Base-by-base conservation (phyloP, 768 basidiomycete species). In the Lentinula aciculospora region DNA sequence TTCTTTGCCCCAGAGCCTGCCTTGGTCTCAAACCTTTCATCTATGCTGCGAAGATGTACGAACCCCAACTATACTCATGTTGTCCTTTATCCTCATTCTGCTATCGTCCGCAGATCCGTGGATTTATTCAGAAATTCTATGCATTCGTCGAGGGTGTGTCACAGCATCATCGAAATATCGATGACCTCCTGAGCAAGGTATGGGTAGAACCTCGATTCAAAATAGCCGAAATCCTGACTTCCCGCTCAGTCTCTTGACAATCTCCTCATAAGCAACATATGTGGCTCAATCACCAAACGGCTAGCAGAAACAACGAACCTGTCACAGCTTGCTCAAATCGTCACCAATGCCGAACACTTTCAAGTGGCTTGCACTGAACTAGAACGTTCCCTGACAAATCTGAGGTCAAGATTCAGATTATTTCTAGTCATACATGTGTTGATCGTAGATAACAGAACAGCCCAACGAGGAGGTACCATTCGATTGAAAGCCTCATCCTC, bases 11-110 rank as follows among this genome's bases (percentile, higher is more conserved):
- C 75, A 87, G 57, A 76, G 78, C 27, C 76, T 99, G 39, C 94
- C 97, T 1, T 99, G 96, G 91, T 98, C 96, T 0, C 88, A 91
- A 68, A 89, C 91, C 1, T 98, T 98, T 71, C 91, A 94, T 64
- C 76, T 90, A n/a, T 96, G 92, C 65, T 98, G 96, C 68, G 89
- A 92, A 76, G 85, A 91, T 66, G 92, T 92, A 68, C 28, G 77
- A 58, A 53, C 19, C 4, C 10, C 23, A 7, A 25, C 4, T 13
- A n/a, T 13, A 25, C 25, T 7, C 19, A 36, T 17, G 4, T 3
- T 21, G n/a, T 32, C 6, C 23, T 23, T 4, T 8, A 3, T 37
- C 6, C 50, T 32, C 3, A 31, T 25, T 15, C 47, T 57, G 21
- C 3, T 7, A 34, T 8, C 6, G 49, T 39, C 44, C 27, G 28